Conservation (phyloP, 2,329 filamentous ascomycete species). For the Proliferodiscus dingleyae region DNA sequence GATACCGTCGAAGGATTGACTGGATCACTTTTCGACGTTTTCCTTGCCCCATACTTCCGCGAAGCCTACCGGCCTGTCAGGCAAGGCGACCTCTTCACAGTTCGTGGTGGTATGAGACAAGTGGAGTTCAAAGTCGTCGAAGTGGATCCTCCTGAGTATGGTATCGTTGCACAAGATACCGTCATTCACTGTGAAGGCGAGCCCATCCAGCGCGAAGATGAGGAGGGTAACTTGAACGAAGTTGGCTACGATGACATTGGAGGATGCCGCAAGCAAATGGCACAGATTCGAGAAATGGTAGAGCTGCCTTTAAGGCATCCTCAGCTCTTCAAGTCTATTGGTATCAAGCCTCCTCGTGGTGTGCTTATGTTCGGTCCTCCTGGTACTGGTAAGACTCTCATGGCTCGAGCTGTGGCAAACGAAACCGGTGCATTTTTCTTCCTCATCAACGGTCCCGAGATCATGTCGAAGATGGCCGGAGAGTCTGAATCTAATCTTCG, state of each 20-base stretch:
- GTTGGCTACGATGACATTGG: conserved; percentile 99
- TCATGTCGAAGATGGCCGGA: conserved; percentile 99
- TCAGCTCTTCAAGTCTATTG: conserved; percentile 99
- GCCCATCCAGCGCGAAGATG: conserved; percentile 94
- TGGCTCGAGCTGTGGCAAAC: conserved; percentile 98
- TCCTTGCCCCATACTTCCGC: conserved; percentile 98
- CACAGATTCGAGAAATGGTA: conserved; percentile 97
- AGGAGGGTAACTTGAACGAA: conserved; percentile 98
- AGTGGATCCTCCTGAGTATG: conserved; percentile 96
- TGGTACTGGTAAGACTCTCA: conserved; percentile 98
- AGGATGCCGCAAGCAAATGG: conserved; percentile 99
- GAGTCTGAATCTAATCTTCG: conserved; percentile 97
- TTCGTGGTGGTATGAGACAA: conserved; percentile 95
- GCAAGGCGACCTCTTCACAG: conserved; percentile 96
- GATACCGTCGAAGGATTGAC: conserved; percentile 98
- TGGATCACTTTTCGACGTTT: conserved; percentile 96
- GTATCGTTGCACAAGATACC: conserved; percentile 97
- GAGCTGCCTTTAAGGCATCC: conserved; percentile 95
- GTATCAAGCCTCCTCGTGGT: conserved; percentile 98
- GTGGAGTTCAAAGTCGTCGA: conserved; percentile 99
- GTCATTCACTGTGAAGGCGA: conserved; percentile 99
- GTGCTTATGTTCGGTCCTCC: conserved; percentile 95
- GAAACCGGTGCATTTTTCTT: conserved; percentile 99
- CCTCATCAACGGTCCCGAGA: conserved; percentile 97
- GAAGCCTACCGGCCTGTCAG: conserved; percentile 96